Evolutionary conservation across 2,329 filamentous ascomycete genomes (phyloP).

Genomic region (Aspergillus piperis): DNA sequence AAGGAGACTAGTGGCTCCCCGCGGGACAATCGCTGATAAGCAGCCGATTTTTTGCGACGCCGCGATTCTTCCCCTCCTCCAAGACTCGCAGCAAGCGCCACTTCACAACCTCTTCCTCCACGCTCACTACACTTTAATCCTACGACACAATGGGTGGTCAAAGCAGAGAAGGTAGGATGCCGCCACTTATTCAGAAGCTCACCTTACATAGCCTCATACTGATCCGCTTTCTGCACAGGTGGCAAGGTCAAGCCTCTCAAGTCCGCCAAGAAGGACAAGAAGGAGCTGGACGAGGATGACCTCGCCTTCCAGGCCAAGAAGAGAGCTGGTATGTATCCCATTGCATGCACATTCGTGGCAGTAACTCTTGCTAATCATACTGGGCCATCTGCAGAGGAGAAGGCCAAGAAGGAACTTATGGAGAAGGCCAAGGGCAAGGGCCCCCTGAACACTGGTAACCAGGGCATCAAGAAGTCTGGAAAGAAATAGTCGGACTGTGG

Average conservation of each 20-base stretch:
- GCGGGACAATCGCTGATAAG: conserved; percentile 26
- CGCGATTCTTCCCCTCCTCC: conserved; percentile 11
- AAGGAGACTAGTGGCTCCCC: conserved; percentile 22
- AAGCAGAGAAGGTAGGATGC: conserved; percentile 62
- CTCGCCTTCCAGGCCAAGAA: conserved; percentile 81
- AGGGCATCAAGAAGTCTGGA: conserved; percentile 97
- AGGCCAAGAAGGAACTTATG: conserved; percentile 82
- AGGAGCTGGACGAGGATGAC: conserved; percentile 86
- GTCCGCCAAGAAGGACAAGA: conserved; percentile 79
- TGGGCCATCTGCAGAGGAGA: conserved; percentile 62
- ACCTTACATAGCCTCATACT: background rate
- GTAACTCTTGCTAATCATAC: conserved; percentile 9
- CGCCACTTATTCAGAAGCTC: background rate
- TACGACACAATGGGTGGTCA: conserved; percentile 63
- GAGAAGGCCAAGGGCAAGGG: conserved; percentile 83
- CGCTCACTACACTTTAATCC: conserved; percentile 4
- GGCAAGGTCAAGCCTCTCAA: conserved; percentile 86
- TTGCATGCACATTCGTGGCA: too few species aligned
- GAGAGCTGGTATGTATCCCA: conserved; percentile 68
- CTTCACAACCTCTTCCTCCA: conserved; percentile 8
- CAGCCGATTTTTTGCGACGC: conserved; percentile 12
- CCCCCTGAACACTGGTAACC: conserved; percentile 76
- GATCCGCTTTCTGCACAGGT: conserved; percentile 51
- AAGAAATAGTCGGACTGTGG: conserved; percentile 70
- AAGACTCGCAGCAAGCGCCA: conserved; percentile 23